Evolutionary conservation across 176 grass and related monocot genomes (phyloP).

Genomic region (Ampelocalamus luodianensis): DNA sequence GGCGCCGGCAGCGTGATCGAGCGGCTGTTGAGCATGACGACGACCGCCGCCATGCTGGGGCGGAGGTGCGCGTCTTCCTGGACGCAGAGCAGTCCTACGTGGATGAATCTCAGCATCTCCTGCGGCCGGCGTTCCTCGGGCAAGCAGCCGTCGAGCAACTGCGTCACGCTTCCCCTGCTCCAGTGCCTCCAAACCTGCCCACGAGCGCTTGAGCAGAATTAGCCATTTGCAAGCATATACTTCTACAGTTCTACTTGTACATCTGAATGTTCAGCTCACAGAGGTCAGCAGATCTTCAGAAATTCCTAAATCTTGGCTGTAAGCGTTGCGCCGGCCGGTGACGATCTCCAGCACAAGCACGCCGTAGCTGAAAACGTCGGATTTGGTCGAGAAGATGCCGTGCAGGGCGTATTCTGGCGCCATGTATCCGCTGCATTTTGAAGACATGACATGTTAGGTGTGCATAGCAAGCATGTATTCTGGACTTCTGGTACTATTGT

Average conservation of each 20-base stretch:
- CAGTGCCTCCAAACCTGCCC: slow-evolving; percentile 54
- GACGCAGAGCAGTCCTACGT: slow-evolving; percentile 55
- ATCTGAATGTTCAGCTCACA: slow-evolving; percentile 18
- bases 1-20: slow-evolving; percentile 47
- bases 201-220: neutral
- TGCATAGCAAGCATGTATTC: no score
- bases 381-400: no score
- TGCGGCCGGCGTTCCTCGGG: slow-evolving; percentile 7
- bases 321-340: slow-evolving; percentile 31
- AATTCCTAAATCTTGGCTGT: neutral
- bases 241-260: no score
- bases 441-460: neutral
- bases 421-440: slow-evolving; percentile 20
- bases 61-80: slow-evolving; percentile 46
- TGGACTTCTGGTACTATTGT: neutral
- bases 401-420: no score
- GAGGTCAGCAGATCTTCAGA: slow-evolving; percentile 34
- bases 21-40: slow-evolving; percentile 58
- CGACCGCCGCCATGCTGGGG: slow-evolving; percentile 49
- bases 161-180: slow-evolving; percentile 13
- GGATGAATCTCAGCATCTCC: slow-evolving; percentile 50
- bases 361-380: no score
- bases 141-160: slow-evolving; percentile 26
- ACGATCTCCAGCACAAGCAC: no score
- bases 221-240: neutral